phyloP scores from a whole-genome alignment of 805 yeast species.

The Cyberlindnera mycetangii region DNA sequence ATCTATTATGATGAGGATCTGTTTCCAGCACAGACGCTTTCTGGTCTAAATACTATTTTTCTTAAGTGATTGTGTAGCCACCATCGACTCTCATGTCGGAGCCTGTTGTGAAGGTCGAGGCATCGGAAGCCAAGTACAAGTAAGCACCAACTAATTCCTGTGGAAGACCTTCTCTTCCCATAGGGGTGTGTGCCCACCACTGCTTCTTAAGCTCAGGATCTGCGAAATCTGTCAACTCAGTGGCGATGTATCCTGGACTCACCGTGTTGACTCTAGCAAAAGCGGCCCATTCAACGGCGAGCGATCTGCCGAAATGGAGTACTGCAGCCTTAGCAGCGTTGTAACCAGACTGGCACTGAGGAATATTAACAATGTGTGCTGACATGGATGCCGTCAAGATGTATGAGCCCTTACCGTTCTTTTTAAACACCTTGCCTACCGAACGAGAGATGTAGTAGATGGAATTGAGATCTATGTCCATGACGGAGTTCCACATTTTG shows the following conservation, averaged over 20 bases:
- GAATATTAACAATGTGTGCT: slow-evolving; percentile 82
- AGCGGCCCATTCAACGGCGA: slow-evolving; percentile 85
- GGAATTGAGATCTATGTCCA: slow-evolving; percentile 75
- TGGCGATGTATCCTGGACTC: slow-evolving; percentile 81
- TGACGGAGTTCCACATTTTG: slow-evolving; percentile 66
- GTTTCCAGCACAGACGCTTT: slow-evolving; percentile 7
- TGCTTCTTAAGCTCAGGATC: slow-evolving; percentile 41
- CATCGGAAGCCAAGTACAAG: slow-evolving; percentile 75
- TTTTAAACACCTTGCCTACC: slow-evolving; percentile 69
- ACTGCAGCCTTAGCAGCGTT: slow-evolving; percentile 88
- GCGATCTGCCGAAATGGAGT: slow-evolving; percentile 67
- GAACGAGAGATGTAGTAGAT: slow-evolving; percentile 77
- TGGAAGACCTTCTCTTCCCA: slow-evolving; percentile 75
- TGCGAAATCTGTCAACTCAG: slow-evolving; percentile 57
- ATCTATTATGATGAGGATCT: neutral
- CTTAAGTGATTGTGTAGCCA: slow-evolving; percentile 47
- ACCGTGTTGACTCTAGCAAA: slow-evolving; percentile 84
- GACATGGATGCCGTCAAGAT: slow-evolving; percentile 89
- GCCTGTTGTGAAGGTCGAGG: slow-evolving; percentile 77
- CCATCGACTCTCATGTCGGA: slow-evolving; percentile 78
- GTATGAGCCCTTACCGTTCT: slow-evolving; percentile 74
- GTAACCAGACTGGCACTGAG: slow-evolving; percentile 84
- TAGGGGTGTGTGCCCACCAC: slow-evolving; percentile 55
- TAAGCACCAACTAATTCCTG: slow-evolving; percentile 79
- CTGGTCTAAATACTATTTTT: too few relatives aligned